Evolutionary conservation across 2,329 filamentous ascomycete species (phyloP).

Genomic region (Cercospora sojina): DNA sequence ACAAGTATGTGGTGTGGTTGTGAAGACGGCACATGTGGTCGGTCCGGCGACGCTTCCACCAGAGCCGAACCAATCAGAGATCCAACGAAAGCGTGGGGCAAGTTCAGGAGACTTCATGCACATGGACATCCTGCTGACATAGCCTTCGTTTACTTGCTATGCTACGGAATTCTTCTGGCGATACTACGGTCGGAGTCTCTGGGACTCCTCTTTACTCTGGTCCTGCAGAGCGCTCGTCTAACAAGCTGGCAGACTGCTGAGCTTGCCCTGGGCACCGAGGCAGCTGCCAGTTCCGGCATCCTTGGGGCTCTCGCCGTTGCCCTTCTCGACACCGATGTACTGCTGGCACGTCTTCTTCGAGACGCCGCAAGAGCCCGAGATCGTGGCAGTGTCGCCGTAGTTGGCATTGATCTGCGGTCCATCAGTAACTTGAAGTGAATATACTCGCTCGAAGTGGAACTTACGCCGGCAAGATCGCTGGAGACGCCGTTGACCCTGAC

Average conservation of each 20-base stretch:
- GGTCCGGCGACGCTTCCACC: not conserved
- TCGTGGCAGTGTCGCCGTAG: slow-evolving; percentile 24
- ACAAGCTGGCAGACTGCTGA: slow-evolving; percentile 18
- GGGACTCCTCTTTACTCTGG: not conserved
- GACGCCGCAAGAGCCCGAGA: slow-evolving; percentile 22
- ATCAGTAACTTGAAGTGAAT: not conserved
- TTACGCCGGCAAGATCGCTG: slow-evolving; percentile 24
- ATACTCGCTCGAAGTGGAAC: not conserved
- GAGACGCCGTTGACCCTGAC: slow-evolving; percentile 23
- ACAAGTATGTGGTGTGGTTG: not conserved
- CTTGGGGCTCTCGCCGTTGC: slow-evolving; percentile 15
- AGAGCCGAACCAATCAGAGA: not conserved
- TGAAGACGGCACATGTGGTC: not conserved
- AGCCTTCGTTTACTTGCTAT: not conserved
- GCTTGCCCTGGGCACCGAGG: slow-evolving; percentile 16
- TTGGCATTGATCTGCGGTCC: slow-evolving; percentile 12
- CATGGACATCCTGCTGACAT: not conserved
- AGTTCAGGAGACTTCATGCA: not conserved
- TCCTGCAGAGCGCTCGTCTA: not conserved
- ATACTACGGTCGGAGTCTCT: not conserved
- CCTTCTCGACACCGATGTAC: slow-evolving; percentile 21
- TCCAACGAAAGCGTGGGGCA: not conserved
- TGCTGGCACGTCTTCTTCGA: slow-evolving; percentile 25
- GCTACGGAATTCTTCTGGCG: not conserved
- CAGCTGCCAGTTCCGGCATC: slow-evolving; percentile 17